Conservation (phyloP, 2,329 filamentous ascomycete species). For the Exophiala phaeomuriformis region DNA sequence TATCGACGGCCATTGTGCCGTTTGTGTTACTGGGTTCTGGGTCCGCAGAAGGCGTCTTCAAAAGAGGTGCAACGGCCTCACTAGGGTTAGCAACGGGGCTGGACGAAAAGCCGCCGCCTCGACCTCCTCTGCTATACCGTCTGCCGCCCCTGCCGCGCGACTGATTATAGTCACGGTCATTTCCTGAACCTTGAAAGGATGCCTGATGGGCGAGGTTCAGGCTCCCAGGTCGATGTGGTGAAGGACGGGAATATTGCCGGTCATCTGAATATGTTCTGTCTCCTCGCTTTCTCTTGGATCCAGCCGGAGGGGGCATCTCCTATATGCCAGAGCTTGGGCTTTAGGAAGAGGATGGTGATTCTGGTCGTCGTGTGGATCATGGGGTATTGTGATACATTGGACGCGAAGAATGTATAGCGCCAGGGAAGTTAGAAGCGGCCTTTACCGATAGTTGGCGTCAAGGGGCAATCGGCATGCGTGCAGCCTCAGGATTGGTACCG, state of each 20-base stretch:
- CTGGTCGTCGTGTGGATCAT: slow-evolving; percentile 12
- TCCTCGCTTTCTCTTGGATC: slow-evolving; percentile 50
- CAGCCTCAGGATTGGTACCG: not conserved
- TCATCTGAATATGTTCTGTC: slow-evolving; percentile 41
- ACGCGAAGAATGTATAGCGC: not conserved
- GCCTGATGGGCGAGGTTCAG: slow-evolving; percentile 49
- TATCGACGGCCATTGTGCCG: slow-evolving; percentile 25
- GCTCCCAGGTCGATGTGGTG: slow-evolving; percentile 42
- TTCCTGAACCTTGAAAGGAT: slow-evolving; percentile 33
- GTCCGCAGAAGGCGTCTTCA: slow-evolving; percentile 24
- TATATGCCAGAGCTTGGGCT: slow-evolving; percentile 7
- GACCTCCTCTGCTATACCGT: slow-evolving; percentile 19
- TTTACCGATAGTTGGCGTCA: not conserved
- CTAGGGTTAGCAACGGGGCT: slow-evolving; percentile 11
- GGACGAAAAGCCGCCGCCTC: slow-evolving; percentile 8
- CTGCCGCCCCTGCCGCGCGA: slow-evolving; percentile 30
- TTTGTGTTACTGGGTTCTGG: slow-evolving; percentile 31
- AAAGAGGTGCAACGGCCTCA: slow-evolving; percentile 1
- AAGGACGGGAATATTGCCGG: slow-evolving; percentile 36
- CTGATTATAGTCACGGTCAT: slow-evolving; percentile 17
- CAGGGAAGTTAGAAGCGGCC: not conserved
- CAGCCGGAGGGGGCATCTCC: slow-evolving; percentile 45
- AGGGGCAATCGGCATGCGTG: not conserved
- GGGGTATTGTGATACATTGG: slow-evolving; percentile 8
- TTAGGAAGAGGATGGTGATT: slow-evolving; percentile 5